Evolutionary conservation across 768 basidiomycete genomes (phyloP), one percentile per base, ranked within the genome.

Genomic region (Clitopilus passeckerianus): DNA sequence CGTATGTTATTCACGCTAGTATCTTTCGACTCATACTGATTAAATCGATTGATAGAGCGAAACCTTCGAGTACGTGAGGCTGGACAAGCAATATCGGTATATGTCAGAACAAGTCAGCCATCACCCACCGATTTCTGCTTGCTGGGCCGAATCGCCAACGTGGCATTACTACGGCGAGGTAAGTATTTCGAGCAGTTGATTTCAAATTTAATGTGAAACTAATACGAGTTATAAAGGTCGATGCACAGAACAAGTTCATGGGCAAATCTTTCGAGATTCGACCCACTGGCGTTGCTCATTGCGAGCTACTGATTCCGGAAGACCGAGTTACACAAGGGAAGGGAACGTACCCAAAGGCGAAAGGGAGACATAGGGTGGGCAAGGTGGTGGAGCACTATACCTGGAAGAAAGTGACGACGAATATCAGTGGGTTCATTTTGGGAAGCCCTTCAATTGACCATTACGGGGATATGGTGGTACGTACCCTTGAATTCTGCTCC

Each of bases 101-200:
- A 74, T 96, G 34, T 94, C 93, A 0, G 96, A 99, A 69, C 95
- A 98, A 80, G 96, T 98, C 61, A 94, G 90, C 67, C 95, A 98
- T 72, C 96, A 98, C 72, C 96, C 96, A 5, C 95, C 95, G 0
- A 94, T 98, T 54, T 94, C 93, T 4, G 95, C 95, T 7, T 98
- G 95, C 71, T 96, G 91, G 86, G 91, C 90, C 0, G 95, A 98
- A 72, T 87, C 91, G 0, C 91, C 92, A 0, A 73, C 75, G 41
- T 98, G 94, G 94, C 83, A 86, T 59, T 98, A 97, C 71, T 97
- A 83, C 62, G 94, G 95, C 66, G 91, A 93, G 77, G 89, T 87
- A 64, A 33, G 30, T 8, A 6, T 6, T 34, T 30, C 10, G 16
- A 12, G n/a, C 16, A 10, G 8, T 6, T 55, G 16, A 10, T 33